Percentiles rank a stretch among this genome's conserved stretches.
phyloP scores from a whole-genome alignment of 2,329 filamentous ascomycete genomes.

The Cordyceps cateniannulata region DNA sequence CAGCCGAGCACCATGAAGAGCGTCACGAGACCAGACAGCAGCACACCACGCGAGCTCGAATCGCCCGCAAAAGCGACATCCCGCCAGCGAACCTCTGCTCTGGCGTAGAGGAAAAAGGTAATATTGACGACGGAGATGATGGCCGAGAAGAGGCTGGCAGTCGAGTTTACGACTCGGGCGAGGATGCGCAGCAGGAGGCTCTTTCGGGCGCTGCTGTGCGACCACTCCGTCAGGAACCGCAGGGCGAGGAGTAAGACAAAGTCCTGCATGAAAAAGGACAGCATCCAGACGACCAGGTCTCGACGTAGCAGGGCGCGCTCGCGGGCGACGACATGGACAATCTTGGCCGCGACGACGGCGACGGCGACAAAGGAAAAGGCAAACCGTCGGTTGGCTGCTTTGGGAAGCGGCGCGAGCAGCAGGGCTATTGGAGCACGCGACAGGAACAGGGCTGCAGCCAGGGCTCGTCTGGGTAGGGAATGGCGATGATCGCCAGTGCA shows the following conservation, averaged over 20 bases:
- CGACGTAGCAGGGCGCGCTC: constrained; percentile 3
- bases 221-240: constrained; percentile 4
- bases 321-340: constrained; percentile 7
- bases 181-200: neutral
- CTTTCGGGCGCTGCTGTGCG: neutral
- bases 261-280: constrained; percentile 11
- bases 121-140: constrained; percentile 17
- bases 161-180: neutral
- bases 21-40: constrained; percentile 22
- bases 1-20: constrained; percentile 12
- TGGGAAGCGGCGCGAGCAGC: neutral
- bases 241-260: constrained; percentile 7
- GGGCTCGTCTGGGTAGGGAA: neutral
- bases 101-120: constrained; percentile 26
- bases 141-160: neutral
- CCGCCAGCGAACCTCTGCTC: constrained; percentile 24
- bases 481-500: neutral
- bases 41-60: constrained; percentile 19
- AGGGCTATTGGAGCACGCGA: constrained; percentile 4
- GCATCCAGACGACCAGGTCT: constrained; percentile 11
- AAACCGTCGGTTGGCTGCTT: constrained; percentile 4
- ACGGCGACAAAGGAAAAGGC: constrained; percentile 11
- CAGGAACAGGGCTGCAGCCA: neutral
- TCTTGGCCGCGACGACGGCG: constrained; percentile 10
- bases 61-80: constrained; percentile 22